phyloP scores from a whole-genome alignment of 2,329 filamentous ascomycete species.

The Neurospora crassa region DNA sequence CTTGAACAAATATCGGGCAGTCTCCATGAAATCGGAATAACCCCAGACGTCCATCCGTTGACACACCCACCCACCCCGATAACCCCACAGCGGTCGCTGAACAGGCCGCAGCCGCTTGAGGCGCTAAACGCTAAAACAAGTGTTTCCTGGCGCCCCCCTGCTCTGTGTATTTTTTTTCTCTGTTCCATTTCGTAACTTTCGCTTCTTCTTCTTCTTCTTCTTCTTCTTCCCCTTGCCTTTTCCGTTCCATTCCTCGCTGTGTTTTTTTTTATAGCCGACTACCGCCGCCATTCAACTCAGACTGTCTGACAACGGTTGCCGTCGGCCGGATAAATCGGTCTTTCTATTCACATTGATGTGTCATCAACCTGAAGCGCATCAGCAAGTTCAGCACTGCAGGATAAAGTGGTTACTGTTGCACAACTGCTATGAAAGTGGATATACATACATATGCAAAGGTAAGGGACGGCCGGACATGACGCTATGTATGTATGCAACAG shows the following conservation, averaged over 20 bases:
- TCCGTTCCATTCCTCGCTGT: background rate
- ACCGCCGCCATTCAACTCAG: background rate
- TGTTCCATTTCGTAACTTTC: background rate
- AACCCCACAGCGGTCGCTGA: background rate
- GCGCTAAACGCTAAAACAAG: background rate
- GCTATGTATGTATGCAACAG: background rate
- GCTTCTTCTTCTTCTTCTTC: background rate
- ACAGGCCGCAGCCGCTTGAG: background rate
- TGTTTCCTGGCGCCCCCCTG: background rate
- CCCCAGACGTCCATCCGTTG: too few relatives aligned
- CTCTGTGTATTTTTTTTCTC: background rate
- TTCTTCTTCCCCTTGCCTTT: background rate
- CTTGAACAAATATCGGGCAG: too few relatives aligned
- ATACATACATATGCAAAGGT: background rate
- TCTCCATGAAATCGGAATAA: too few relatives aligned
- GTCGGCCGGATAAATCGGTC: background rate
- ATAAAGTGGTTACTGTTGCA: background rate
- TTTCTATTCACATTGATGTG: background rate
- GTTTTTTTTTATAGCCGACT: background rate
- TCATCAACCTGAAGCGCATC: background rate
- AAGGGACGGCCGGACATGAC: background rate
- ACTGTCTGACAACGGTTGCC: background rate
- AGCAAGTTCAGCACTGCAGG: background rate
- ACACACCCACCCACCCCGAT: too few relatives aligned
- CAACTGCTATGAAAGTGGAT: background rate